These are phyloP conservation scores for Coniochaeta ligniaria DNA, from an alignment of 2,329 filamentous ascomycete genomes.

Conservation along the genomic window DNA sequence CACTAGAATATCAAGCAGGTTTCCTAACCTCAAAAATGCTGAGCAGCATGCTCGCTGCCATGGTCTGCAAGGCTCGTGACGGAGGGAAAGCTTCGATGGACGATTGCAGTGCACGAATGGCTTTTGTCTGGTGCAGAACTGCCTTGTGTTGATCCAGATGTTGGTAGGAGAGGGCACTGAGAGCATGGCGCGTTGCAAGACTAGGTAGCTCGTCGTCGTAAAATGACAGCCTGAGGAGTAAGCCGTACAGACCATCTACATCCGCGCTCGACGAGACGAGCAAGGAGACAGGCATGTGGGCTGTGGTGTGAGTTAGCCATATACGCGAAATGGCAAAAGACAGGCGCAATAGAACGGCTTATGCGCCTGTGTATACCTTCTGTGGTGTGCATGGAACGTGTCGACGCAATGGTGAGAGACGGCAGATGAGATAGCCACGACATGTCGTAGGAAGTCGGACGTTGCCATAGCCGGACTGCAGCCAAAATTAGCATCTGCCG, in stretches of 20 bases:
- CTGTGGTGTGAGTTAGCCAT: neutral
- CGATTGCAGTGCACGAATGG: conserved; percentile 7
- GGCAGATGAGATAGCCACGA: neutral
- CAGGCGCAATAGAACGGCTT: neutral
- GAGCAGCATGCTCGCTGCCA: conserved; percentile 12
- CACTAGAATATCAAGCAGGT: neutral
- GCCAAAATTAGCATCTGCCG: too few species aligned
- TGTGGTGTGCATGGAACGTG: neutral
- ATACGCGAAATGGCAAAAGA: neutral
- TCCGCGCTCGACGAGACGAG: conserved; percentile 7
- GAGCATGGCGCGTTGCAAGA: conserved; percentile 9
- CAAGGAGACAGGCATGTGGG: conserved; percentile 6
- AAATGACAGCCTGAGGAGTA: conserved; percentile 13
- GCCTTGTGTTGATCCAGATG: conserved; percentile 5
- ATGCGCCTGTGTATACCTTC: neutral
- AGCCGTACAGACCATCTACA: conserved; percentile 11
- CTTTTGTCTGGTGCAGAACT: conserved; percentile 4
- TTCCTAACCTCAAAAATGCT: conserved; percentile 8
- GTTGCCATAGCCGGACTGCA: neutral
- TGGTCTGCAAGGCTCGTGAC: conserved; percentile 8
- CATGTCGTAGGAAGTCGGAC: neutral
- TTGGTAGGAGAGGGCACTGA: conserved; percentile 10
- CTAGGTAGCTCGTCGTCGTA: conserved; percentile 9
- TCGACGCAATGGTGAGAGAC: neutral
- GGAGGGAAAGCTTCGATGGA: conserved; percentile 2